Evolutionary conservation across 2,329 filamentous ascomycete species (phyloP).

Genomic region (Talaromyces sp.): DNA sequence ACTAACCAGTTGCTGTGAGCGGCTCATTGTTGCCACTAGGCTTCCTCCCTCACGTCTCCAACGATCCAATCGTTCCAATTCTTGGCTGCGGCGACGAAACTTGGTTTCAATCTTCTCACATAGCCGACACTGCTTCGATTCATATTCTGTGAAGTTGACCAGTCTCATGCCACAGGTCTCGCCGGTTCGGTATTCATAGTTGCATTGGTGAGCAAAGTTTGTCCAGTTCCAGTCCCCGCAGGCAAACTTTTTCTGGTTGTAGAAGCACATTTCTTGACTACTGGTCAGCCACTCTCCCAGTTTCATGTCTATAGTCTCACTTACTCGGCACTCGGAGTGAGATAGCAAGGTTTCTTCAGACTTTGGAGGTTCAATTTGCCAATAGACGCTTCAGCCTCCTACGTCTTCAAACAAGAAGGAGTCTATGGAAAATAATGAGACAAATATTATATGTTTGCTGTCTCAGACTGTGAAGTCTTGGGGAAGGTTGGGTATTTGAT

Average conservation of each 20-base stretch:
- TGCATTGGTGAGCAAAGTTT: slow-evolving; percentile 87
- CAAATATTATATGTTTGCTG: slow-evolving; percentile 17
- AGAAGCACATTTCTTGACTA: slow-evolving; percentile 78
- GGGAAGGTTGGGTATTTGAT: slow-evolving; percentile 21
- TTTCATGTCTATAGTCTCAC: slow-evolving; percentile 27
- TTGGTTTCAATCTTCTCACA: slow-evolving; percentile 91
- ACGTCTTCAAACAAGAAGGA: slow-evolving; percentile 35
- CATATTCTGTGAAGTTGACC: slow-evolving; percentile 68
- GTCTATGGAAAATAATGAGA: slow-evolving; percentile 24
- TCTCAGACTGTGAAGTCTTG: slow-evolving; percentile 26
- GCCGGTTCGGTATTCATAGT: slow-evolving; percentile 89
- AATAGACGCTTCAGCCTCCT: slow-evolving; percentile 26
- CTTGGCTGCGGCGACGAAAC: slow-evolving; percentile 68
- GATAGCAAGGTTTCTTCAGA: not conserved
- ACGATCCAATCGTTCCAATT: slow-evolving; percentile 69
- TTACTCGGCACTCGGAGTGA: slow-evolving; percentile 30
- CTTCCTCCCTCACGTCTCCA: slow-evolving; percentile 69
- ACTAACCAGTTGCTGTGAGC: slow-evolving; percentile 69
- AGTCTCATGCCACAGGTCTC: slow-evolving; percentile 95
- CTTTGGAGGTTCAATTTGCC: slow-evolving; percentile 6
- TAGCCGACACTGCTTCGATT: slow-evolving; percentile 68
- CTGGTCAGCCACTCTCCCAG: slow-evolving; percentile 28
- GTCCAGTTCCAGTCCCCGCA: slow-evolving; percentile 96
- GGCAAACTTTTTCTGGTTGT: slow-evolving; percentile 78
- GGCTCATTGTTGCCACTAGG: slow-evolving; percentile 60